A percentile compares a stretch with the other conserved stretches of the same genome.
phyloP scores from a whole-genome alignment of 2,329 filamentous ascomycete genomes.

The Parafenestella ontariensis region DNA sequence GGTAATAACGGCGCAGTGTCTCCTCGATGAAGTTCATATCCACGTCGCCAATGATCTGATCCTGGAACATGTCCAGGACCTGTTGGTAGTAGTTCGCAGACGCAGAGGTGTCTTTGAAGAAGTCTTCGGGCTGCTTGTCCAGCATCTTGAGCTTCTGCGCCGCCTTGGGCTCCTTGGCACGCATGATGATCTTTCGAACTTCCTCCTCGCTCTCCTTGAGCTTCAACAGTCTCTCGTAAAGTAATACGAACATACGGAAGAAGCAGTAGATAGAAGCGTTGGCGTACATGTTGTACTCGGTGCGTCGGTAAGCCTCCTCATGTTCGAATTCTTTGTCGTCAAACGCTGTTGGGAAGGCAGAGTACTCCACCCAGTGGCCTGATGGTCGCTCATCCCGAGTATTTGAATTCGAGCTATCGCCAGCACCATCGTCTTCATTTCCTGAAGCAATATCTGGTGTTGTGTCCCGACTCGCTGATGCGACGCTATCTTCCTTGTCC shows the following conservation, averaged over 20 bases:
- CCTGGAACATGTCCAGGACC: conserved; percentile 83
- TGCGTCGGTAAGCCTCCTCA: conserved; percentile 81
- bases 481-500: conserved; percentile 81
- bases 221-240: conserved; percentile 83
- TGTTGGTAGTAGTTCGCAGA: conserved; percentile 82
- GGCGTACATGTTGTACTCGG: conserved; percentile 87
- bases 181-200: conserved; percentile 75
- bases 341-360: conserved; percentile 62
- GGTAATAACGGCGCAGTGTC: conserved; percentile 87
- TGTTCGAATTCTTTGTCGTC: conserved; percentile 70
- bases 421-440: conserved; percentile 77
- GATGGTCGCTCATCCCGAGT: conserved; percentile 67
- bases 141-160: conserved; percentile 84
- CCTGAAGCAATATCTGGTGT: conserved; percentile 83
- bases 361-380: conserved; percentile 69
- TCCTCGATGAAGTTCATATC: conserved; percentile 89
- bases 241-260: conserved; percentile 88
- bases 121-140: conserved; percentile 75
- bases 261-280: conserved; percentile 94
- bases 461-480: conserved; percentile 82
- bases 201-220: conserved; percentile 81
- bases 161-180: conserved; percentile 77
- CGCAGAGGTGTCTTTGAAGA: conserved; percentile 70
- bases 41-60: conserved; percentile 80
- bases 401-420: conserved; percentile 63